Conservation (phyloP, 164 flowering plant species). For the Cinnamomum chago region DNA sequence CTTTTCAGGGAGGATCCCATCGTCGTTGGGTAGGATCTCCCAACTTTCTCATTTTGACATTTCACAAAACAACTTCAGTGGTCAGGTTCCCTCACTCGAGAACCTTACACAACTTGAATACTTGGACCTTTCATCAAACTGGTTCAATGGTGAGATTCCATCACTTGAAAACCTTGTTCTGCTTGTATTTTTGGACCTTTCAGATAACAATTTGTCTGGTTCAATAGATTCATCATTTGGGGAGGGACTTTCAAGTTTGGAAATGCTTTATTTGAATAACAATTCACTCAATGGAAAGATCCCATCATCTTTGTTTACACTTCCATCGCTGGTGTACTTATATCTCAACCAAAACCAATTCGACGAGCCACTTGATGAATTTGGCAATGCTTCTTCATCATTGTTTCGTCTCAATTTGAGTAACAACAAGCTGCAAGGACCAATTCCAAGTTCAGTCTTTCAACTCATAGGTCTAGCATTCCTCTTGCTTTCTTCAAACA, state of each 20-base stretch:
- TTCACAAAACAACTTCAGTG: constrained; percentile 33
- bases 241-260: constrained; percentile 17
- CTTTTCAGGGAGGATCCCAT: constrained; percentile 41
- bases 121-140: constrained; percentile 30
- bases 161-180: too few relatives aligned
- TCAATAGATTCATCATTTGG: constrained; percentile 21
- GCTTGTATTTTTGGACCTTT: too few relatives aligned
- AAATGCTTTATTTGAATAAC: constrained; percentile 14
- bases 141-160: constrained; percentile 2
- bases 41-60: constrained; percentile 37
- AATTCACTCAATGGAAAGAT: constrained; percentile 39
- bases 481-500: not conserved
- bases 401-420: constrained; percentile 12
- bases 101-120: constrained; percentile 19
- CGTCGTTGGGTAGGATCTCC: constrained; percentile 20
- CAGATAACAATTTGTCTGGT: constrained; percentile 29
- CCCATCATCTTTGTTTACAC: constrained; percentile 29
- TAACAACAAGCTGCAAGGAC: constrained; percentile 31
- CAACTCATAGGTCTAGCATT: not conserved
- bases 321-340: constrained; percentile 26
- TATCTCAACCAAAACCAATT: constrained; percentile 30
- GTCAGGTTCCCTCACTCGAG: constrained; percentile 29
- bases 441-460: constrained; percentile 25
- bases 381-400: constrained; percentile 10
- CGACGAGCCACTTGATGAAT: constrained; percentile 6